Evolutionary conservation across 2,329 filamentous ascomycete species (phyloP), one percentile per base, ranked within the genome.

Genomic region (Fusarium verrucosum): DNA sequence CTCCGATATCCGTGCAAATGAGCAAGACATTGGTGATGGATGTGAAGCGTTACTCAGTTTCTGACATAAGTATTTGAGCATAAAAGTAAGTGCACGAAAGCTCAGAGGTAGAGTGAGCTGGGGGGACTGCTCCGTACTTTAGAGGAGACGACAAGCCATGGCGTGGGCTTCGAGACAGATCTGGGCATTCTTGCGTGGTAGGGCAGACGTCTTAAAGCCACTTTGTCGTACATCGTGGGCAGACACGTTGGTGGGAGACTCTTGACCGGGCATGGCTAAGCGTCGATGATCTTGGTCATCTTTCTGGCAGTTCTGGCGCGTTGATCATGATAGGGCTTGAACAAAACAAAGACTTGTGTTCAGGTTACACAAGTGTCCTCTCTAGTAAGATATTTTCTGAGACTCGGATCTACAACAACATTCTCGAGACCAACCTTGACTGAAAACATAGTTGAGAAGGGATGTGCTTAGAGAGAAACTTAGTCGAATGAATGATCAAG

Each of bases 1-100:
- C 26, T 62, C 62, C 47, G 62, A 66, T 51, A 65, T 57, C 36
- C 57, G 56, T 42, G 62, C 58, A 46, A 65, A 44, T 55, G 63
- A 57, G 26, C 57, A 63, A 63, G 51, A 58, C 62, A 65, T 65
- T 66, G 25, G 41, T 37, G 41, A 46, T 35, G 23, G 19, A 22
- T 28, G 7, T 37, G 19, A 19, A 16, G 17, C 7, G 30, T 37
- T 5, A 41, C 30, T n/a, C 22, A 19, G 33, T 46, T 56, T 50
- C 23, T 49, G 36, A 33, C 50, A 65, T 57, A 38, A 25, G 38
- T 43, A 20, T 33, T 16, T 16, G 19, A 14, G 28, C 26, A 23
- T 46, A 11, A n/a, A n/a, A 28, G 14, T 23, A 28, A 41, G 45
- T 41, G 11, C 19, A 38, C 20, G 33, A n/a, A 16, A 40, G 20